Percentiles rank a stretch among this genome's conserved stretches.
Conservation (phyloP, 169 alveolate species). For the Plasmodium inui region DNA sequence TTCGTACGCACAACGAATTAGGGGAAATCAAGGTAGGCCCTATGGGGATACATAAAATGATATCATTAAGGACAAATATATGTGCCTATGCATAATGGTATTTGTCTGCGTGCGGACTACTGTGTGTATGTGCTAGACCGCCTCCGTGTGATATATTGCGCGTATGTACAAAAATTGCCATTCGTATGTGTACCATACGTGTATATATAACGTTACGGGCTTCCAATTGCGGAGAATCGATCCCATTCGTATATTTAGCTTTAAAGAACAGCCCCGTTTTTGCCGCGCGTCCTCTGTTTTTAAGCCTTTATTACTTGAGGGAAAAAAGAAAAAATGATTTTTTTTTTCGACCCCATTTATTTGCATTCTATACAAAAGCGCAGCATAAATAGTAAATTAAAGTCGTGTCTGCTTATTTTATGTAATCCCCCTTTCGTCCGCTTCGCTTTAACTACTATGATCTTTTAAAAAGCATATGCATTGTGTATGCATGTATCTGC, state of each 20-base stretch:
- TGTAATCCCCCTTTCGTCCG: neutral
- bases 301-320: neutral
- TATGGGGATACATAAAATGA: neutral
- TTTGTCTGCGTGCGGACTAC: neutral
- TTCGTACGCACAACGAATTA: neutral
- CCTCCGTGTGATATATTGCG: neutral
- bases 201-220: neutral
- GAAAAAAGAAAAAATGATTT: constrained; percentile 6
- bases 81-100: constrained; percentile 1
- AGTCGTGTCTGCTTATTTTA: neutral
- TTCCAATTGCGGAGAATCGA: neutral
- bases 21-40: neutral
- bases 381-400: neutral
- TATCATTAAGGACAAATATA: neutral
- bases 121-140: neutral
- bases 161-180: neutral
- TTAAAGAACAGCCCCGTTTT: neutral
- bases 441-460: neutral
- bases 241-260: constrained; percentile 3
- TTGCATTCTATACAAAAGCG: neutral
- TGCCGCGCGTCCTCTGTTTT: neutral
- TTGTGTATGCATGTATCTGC: neutral
- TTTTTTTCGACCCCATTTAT: neutral
- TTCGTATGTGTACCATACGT: constrained; percentile 5
- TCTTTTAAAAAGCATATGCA: constrained; percentile 1